phyloP scores from a whole-genome alignment of 345 rosid genomes.

The Diplotaxis tenuifolia region DNA sequence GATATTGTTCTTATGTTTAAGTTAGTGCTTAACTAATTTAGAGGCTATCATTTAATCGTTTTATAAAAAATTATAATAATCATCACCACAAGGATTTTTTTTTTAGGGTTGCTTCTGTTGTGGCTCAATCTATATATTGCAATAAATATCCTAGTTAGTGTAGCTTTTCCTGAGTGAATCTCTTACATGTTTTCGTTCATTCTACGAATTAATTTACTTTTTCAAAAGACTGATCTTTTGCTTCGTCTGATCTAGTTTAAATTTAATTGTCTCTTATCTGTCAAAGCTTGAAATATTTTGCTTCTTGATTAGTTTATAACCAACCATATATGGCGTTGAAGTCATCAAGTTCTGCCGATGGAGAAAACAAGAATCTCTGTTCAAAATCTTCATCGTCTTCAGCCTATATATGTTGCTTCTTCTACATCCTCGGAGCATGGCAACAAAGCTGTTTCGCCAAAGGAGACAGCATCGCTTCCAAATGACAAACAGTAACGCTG shows the following conservation, averaged over 20 bases:
- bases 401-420: conserved; percentile 88
- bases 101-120: not conserved
- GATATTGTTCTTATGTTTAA: no score
- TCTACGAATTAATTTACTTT: conserved; percentile 26
- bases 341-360: conserved; percentile 58
- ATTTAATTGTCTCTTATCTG: conserved; percentile 22
- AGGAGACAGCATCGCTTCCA: conserved; percentile 92
- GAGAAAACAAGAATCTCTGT: conserved; percentile 84
- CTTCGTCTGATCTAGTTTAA: conserved; percentile 26
- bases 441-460: conserved; percentile 96
- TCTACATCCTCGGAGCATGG: conserved; percentile 95
- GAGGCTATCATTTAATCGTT: no score
- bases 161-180: conserved; percentile 7
- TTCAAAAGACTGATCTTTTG: not conserved
- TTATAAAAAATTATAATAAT: no score
- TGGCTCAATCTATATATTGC: conserved; percentile 20
- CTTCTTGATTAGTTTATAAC: conserved; percentile 33
- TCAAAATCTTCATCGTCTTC: conserved; percentile 72
- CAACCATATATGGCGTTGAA: conserved; percentile 91
- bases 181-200: conserved; percentile 3
- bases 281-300: conserved; percentile 16
- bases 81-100: no score
- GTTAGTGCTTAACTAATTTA: no score
- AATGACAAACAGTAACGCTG: conserved; percentile 75
- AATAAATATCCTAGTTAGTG: not conserved